phyloP scores from a whole-genome alignment of 164 flowering plant species.

The Piper betle region DNA sequence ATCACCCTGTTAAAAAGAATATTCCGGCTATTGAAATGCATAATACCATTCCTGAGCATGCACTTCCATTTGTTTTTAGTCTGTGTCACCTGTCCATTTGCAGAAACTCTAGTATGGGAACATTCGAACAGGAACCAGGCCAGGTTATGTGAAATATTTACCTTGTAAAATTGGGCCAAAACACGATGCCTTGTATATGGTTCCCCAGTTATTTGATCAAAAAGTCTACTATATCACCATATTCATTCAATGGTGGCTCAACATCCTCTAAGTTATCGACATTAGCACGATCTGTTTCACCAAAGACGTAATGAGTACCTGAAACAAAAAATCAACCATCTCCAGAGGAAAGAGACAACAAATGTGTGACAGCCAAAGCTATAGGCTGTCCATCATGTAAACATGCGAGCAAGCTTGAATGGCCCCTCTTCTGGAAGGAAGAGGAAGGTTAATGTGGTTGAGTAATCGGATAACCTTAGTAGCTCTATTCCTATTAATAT shows the following conservation, averaged over 20 bases:
- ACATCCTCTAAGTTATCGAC: no score
- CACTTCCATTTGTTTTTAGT: slow-evolving; percentile 98
- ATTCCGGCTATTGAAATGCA: slow-evolving; percentile 81
- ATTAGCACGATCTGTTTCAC: slow-evolving; percentile 13
- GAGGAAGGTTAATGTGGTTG: slow-evolving; percentile 49
- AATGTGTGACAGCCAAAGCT: not conserved
- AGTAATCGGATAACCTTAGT: slow-evolving; percentile 20
- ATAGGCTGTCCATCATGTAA: not conserved
- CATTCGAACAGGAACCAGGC: not conserved
- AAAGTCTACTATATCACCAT: slow-evolving; percentile 71
- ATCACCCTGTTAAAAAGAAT: slow-evolving; percentile 81
- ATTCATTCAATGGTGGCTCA: slow-evolving; percentile 73
- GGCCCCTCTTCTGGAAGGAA: slow-evolving; percentile 46
- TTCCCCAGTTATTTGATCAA: slow-evolving; percentile 63
- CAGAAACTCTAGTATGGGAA: not conserved
- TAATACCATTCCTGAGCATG: slow-evolving; percentile 89
- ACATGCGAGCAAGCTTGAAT: slow-evolving; percentile 53
- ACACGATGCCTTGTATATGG: slow-evolving; percentile 70
- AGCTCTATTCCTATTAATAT: slow-evolving; percentile 8
- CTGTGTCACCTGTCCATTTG: slow-evolving; percentile 50
- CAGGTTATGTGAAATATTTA: slow-evolving; percentile 5
- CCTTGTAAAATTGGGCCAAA: slow-evolving; percentile 97
- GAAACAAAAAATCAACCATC: not conserved
- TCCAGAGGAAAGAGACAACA: not conserved
- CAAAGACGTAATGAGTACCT: slow-evolving; percentile 55